Percentiles rank a stretch among this genome's conserved stretches.
These are phyloP conservation scores for Saccharomyces hybrid DNA, from an alignment of 1,139 yeast genomes.

Conservation along the genomic window DNA sequence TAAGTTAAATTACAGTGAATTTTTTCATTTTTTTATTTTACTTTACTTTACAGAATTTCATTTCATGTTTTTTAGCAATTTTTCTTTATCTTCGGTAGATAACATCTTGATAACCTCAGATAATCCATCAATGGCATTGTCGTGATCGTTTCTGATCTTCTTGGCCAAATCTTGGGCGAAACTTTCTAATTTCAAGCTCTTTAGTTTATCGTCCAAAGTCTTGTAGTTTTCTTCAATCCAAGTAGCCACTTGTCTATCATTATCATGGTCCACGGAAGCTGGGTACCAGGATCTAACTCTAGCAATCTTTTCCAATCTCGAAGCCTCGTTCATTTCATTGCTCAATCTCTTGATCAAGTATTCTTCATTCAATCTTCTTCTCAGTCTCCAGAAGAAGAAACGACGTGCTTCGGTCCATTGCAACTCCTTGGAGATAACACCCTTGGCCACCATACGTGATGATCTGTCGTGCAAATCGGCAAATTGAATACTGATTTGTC, in stretches of 20 bases:
- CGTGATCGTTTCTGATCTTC: conserved; percentile 50
- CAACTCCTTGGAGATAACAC: conserved; percentile 74
- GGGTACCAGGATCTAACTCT: conserved; percentile 86
- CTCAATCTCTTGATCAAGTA: conserved; percentile 71
- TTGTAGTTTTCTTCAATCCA: conserved; percentile 81
- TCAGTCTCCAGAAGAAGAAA: conserved; percentile 97
- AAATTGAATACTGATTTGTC: conserved; percentile 88
- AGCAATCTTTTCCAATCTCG: conserved; percentile 74
- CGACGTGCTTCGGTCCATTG: conserved; percentile 87
- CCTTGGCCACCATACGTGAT: conserved; percentile 95
- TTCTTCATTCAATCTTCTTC: conserved; percentile 92
- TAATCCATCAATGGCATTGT: conserved; percentile 48
- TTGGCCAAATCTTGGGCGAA: conserved; percentile 55
- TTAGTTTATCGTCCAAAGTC: conserved; percentile 52
- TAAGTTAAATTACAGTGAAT: background rate
- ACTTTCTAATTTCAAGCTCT: conserved; percentile 56
- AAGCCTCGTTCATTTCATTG: conserved; percentile 51
- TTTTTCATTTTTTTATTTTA: background rate
- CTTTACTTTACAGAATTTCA: background rate
- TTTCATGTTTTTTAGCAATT: conserved; percentile 14
- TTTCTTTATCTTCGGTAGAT: conserved; percentile 53
- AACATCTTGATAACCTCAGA: conserved; percentile 54
- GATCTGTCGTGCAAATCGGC: conserved; percentile 97
- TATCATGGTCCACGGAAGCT: conserved; percentile 54
- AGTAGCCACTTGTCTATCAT: conserved; percentile 71